Base-by-base conservation (phyloP, 2,329 filamentous ascomycete species). In the Alternaria panax region DNA sequence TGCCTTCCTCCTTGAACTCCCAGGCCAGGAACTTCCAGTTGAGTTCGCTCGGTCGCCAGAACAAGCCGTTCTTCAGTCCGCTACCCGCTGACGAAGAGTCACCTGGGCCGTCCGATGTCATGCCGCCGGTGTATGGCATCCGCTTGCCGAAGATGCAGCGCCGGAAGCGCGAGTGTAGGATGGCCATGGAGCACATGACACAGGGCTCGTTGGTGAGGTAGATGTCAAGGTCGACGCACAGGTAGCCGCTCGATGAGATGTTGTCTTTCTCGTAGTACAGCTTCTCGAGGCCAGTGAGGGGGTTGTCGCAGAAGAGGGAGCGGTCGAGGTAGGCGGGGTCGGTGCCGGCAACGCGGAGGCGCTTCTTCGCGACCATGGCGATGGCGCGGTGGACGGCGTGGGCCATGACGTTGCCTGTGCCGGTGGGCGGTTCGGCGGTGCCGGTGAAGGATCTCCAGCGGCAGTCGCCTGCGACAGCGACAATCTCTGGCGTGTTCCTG, bases 161-260 rank as follows among this genome's bases (percentile, higher is more conserved):
- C 43, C 92, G 89, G 84, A 99, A 97, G 51, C 95, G 88, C 8
- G 94, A 97, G 75, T 98, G 93, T 22, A 98, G 84, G 68, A 98
- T 90, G 1, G 92, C 95, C 95, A 98, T 98, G 34, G 91, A 92
- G 80, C 95, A 99, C 87, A 96, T 96, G 60, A 96, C 87, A 75
- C 95, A 99, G 5, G 95, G 95, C 80, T 99, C 95, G 74, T 98
- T 93, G 2, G 93, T 97, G 61, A 96, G 84, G 80, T 97, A 98
- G 57, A 99, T 86, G 78, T 98, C 94, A 28, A 99, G 85, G 54
- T 92, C 92, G 67, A 96, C 92, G 80, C 94, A 98, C 20, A 99
- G 87, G 76, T 99, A 99, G 53, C 94, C 94, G 67, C 92, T 91
- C 30, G 87, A 85, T 65, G 84, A 86, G 71, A 89, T 90, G 69